Conservation (phyloP, 768 basidiomycete genomes). For the Suillus clintonianus region DNA sequence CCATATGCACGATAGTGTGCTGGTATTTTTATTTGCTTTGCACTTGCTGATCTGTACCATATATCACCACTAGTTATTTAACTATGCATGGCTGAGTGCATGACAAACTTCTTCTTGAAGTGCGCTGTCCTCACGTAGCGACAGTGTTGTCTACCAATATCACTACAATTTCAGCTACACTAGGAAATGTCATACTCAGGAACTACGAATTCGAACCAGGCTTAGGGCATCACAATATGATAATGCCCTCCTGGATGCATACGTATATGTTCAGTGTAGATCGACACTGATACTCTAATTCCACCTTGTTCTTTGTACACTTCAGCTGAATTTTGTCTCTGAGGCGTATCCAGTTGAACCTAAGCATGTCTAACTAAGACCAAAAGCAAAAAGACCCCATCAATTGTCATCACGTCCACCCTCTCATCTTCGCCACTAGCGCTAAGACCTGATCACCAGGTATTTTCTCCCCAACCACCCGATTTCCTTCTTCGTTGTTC, state of each 20-base stretch:
- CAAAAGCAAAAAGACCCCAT: neutral
- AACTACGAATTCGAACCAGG: too few species aligned
- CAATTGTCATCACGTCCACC: constrained; percentile 19
- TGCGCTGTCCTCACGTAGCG: neutral
- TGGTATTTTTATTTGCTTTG: constrained; percentile 2
- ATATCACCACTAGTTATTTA: constrained; percentile 28
- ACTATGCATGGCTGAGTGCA: neutral
- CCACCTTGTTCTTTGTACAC: constrained; percentile 8
- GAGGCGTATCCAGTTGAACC: neutral
- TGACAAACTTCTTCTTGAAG: neutral
- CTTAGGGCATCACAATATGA: neutral
- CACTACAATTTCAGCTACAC: neutral
- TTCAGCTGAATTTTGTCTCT: neutral
- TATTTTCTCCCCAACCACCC: constrained; percentile 17
- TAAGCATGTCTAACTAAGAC: neutral
- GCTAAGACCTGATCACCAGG: constrained; percentile 18
- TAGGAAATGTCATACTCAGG: neutral
- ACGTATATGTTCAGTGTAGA: neutral
- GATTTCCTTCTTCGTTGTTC: constrained; percentile 48
- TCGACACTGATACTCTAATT: constrained; percentile 11
- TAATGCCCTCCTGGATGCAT: neutral
- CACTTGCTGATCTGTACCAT: constrained; percentile 27
- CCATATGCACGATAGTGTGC: constrained; percentile 58
- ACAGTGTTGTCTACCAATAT: neutral
- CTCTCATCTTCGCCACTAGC: constrained; percentile 34